Base-by-base conservation (phyloP, 164 flowering plant genomes). In the Berberis vulgaris region DNA sequence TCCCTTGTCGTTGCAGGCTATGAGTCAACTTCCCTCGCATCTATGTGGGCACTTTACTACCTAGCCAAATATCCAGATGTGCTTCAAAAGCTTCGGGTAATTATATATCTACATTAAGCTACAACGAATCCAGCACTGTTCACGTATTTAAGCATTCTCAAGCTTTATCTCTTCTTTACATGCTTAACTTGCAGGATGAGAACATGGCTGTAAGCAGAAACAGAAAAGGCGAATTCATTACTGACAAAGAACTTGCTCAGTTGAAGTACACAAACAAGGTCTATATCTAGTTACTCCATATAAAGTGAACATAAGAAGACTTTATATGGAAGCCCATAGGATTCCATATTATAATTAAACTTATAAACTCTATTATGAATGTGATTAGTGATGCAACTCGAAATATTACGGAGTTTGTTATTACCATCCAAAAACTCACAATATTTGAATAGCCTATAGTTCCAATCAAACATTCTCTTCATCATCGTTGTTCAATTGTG, bases 1-100 rank as follows among this genome's bases (percentile, higher is more conserved):
- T 68, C 69, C 66, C 65, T 82, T n/a, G 73, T 82, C 8, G 39
- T 76, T 42, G 84, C 75, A 3, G 86, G 84, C 57, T 83, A 82
- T 58, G 75, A 72, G 60, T 74, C 87, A 7, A 82, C 82, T 62
- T 38, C 82, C 44, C 68, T 77, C n/a, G 58, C 81, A 6, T 68
- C 74, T 43, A 80, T 72, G 79, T 85, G 86, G 87, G 80, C 80
- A 54, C 57, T 81, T 3, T 82, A 83, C 64, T 80, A 67, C 69
- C 82, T 85, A 41, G 80, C 84, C 62, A 83, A 80, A 66, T 77
- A 26, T 58, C 87, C 83, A 0, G 12, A 74, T 49, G 85, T 81
- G 59, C 81, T 85, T 41, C 52, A 65, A 53, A 81, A 65, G 41
- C 75, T 85, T 42, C 69, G 77, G 75, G 87, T 80, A 74, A 52